These are phyloP conservation scores for Penicillium macrosclerotiorum DNA, from an alignment of 495 filamentous ascomycete genomes.

Conservation along the genomic window DNA sequence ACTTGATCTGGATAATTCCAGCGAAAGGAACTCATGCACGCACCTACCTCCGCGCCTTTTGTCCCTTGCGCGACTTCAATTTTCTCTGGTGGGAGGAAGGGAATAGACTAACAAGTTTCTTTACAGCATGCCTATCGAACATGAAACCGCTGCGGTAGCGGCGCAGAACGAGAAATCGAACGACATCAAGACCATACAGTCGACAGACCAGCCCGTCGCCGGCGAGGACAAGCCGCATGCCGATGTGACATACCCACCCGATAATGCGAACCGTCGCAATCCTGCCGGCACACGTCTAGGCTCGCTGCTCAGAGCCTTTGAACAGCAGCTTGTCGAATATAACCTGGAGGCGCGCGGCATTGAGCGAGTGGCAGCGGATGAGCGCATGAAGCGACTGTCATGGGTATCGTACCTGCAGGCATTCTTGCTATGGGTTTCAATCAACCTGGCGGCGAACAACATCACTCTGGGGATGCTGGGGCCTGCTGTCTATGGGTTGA, in stretches of 20 bases:
- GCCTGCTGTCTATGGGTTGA: slow-evolving; percentile 64
- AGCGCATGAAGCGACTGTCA: slow-evolving; percentile 53
- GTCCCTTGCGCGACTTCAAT: too few relatives aligned
- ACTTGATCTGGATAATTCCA: slow-evolving; percentile 64
- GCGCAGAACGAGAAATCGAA: slow-evolving; percentile 24
- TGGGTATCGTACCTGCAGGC: slow-evolving; percentile 62
- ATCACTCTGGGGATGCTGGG: slow-evolving; percentile 73
- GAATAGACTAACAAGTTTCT: slow-evolving; percentile 22
- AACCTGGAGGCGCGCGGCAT: slow-evolving; percentile 74
- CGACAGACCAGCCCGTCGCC: slow-evolving; percentile 7
- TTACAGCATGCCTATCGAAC: slow-evolving; percentile 37
- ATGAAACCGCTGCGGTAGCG: slow-evolving; percentile 31
- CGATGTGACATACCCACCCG: slow-evolving; percentile 13
- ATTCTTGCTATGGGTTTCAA: slow-evolving; percentile 67
- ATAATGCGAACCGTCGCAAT: slow-evolving; percentile 12
- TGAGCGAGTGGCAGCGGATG: slow-evolving; percentile 61
- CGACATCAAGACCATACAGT: slow-evolving; percentile 2
- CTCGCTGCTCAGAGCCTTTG: slow-evolving; percentile 33
- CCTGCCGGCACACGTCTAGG: slow-evolving; percentile 30
- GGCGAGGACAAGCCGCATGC: slow-evolving; percentile 21
- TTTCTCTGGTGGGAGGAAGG: background rate
- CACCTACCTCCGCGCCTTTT: slow-evolving; percentile 17
- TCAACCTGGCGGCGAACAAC: slow-evolving; percentile 77
- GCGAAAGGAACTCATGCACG: slow-evolving; percentile 59
- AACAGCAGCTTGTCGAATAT: slow-evolving; percentile 47